Evolutionary conservation across 2,329 filamentous ascomycete species (phyloP), one percentile per base, ranked within the genome.

Genomic region (Diaporthe sp.): DNA sequence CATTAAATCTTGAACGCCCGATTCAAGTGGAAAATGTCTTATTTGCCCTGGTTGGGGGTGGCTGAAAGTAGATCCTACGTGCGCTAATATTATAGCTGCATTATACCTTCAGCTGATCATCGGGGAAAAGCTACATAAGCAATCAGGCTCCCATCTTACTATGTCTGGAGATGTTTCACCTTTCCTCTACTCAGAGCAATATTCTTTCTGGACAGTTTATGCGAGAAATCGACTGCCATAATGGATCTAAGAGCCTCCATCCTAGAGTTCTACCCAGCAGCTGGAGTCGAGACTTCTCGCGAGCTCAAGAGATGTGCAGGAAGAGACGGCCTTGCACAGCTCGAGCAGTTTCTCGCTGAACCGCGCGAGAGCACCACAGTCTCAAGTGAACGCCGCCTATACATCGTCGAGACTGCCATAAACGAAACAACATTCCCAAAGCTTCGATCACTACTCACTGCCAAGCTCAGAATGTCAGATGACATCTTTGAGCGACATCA

Each of bases 401-500:
- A 28, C 31, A 53, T 62, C 44, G 3, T 61, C 34, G 70, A 72
- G 57, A 62, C 70, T 15, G 10, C 70, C 42, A 46, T 42, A 4
- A 53, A 53, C 2, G 7, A 59, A n/a, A 2, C 44, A 42, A 25
- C 31, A 1, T 67, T 57, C 15, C 17, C 8, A 12, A 19, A 51
- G 8, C 46, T 68, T 22, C 12, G 28, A 22, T 10, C 28, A 6
- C 12, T 53, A 22, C 53, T 73, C 31, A 51, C 25, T 1, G 6
- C 22, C 13, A 44, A 53, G 12, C n/a, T 73, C 4, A 39, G 61
- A 2, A 44, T 73, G 25, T 62, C 74, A 1, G 5, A 34, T 8
- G 42, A 65, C 19, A n/a, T 73, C 4, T 73, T 75, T 69, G 5
- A 61, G 28, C 68, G 61, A 39, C 74, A 75, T 17, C 39, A 49